phyloP scores from a whole-genome alignment of 768 basidiomycete genomes.

The Thelephora ganbajun region DNA sequence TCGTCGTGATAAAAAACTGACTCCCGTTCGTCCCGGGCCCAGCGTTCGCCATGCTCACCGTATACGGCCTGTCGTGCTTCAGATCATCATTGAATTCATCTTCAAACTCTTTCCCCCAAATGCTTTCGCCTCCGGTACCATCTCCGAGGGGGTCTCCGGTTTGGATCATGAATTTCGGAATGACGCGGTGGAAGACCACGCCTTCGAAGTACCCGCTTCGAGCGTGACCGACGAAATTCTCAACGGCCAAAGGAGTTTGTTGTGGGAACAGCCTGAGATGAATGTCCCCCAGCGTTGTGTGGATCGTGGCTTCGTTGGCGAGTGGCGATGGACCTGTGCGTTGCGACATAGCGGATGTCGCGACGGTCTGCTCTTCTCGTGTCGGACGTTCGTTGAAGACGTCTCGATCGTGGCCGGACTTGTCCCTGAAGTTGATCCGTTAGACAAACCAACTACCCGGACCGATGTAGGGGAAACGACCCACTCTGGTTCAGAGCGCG shows the following conservation, averaged over 20 bases:
- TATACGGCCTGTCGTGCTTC: conserved; percentile 90
- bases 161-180: conserved; percentile 98
- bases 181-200: conserved; percentile 92
- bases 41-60: conserved; percentile 90
- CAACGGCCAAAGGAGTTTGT: conserved; percentile 88
- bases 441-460: background rate
- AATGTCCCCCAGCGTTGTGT: conserved; percentile 93
- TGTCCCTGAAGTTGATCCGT: conserved; percentile 43
- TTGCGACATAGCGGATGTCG: conserved; percentile 40
- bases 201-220: conserved; percentile 86
- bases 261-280: conserved; percentile 81
- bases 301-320: conserved; percentile 76
- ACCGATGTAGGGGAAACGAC: conserved; percentile 15
- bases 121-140: conserved; percentile 82
- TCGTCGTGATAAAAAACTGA: conserved; percentile 97
- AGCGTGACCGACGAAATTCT: conserved; percentile 93
- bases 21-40: conserved; percentile 87
- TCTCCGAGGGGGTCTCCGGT: conserved; percentile 93
- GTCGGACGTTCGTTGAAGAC: conserved; percentile 98
- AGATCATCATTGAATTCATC: conserved; percentile 87
- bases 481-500: conserved; percentile 79
- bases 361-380: conserved; percentile 86
- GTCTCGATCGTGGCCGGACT: conserved; percentile 72
- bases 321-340: conserved; percentile 51
- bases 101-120: conserved; percentile 85